Conservation (phyloP, 169 alveolate species). For the Ichthyophthirius multifiliis region DNA sequence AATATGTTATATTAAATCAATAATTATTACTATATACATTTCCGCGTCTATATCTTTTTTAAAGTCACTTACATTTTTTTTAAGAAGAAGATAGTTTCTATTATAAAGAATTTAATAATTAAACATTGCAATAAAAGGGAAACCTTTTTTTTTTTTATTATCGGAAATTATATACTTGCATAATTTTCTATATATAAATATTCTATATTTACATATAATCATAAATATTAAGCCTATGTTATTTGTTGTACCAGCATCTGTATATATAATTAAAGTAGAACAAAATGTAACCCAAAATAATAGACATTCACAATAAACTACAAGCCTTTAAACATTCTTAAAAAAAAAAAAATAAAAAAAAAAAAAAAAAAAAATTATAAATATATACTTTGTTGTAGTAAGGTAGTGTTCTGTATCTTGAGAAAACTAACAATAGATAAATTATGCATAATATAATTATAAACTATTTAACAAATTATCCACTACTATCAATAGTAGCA, state of each 20-base stretch:
- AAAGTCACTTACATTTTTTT: background rate
- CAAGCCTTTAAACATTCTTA: background rate
- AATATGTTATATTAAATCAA: slow-evolving; percentile 12
- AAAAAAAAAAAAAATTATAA: background rate
- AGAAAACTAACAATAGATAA: slow-evolving; percentile 5
- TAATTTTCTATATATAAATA: background rate
- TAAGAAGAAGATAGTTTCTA: background rate
- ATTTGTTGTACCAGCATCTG: slow-evolving; percentile 14
- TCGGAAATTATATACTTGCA: background rate
- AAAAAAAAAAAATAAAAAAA: background rate
- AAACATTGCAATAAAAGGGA: slow-evolving; percentile 6
- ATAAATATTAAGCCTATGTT: slow-evolving; percentile 17
- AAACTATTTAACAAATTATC: background rate
- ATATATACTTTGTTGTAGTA: background rate
- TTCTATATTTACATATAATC: background rate
- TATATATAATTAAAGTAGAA: background rate
- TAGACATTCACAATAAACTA: slow-evolving; percentile 8
- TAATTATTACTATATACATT: background rate
- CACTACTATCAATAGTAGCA: slow-evolving; percentile 14
- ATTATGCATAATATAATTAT: background rate
- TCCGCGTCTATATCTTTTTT: slow-evolving; percentile 7
- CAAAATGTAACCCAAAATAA: slow-evolving; percentile 10
- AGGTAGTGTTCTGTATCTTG: slow-evolving; percentile 5
- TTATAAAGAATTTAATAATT: background rate
- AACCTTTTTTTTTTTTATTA: background rate